phyloP scores from a whole-genome alignment of 2,329 filamentous ascomycete genomes.

The Phyllosticta paracitricarpa region DNA sequence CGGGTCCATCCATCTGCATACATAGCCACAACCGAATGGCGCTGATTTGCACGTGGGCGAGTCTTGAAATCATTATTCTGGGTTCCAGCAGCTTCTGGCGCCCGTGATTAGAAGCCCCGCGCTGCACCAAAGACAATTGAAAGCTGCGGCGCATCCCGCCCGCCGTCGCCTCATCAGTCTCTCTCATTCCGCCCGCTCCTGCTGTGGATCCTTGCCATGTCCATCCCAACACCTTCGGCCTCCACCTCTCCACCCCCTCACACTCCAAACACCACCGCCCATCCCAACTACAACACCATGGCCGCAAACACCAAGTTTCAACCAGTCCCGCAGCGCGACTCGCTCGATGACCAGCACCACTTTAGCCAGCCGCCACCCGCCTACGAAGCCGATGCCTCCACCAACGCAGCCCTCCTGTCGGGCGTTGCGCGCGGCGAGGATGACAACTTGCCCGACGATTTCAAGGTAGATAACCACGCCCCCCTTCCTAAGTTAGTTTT shows the following conservation, averaged over 20 bases:
- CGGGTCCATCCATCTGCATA: too few relatives aligned
- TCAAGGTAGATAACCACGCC: constrained; percentile 55
- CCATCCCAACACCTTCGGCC: not conserved
- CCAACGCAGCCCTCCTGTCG: constrained; percentile 50
- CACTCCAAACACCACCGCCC: not conserved
- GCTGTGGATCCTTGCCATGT: not conserved
- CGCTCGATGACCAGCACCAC: constrained; percentile 41
- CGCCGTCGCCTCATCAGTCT: not conserved
- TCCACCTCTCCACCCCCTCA: not conserved
- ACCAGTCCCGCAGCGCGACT: constrained; percentile 75
- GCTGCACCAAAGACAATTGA: not conserved
- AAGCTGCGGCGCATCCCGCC: constrained; percentile 9
- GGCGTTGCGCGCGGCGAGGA: constrained; percentile 64
- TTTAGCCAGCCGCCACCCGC: constrained; percentile 75
- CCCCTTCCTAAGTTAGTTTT: not conserved
- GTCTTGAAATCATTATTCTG: not conserved
- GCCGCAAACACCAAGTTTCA: constrained; percentile 63
- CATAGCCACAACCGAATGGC: not conserved
- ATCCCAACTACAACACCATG: constrained; percentile 8
- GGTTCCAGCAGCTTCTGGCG: constrained; percentile 6
- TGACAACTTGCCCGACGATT: constrained; percentile 92
- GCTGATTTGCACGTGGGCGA: constrained; percentile 4
- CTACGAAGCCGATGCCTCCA: constrained; percentile 53
- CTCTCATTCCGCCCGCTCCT: not conserved
- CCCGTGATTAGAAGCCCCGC: constrained; percentile 5